These are phyloP conservation scores for Auricularia sp. DNA, from an alignment of 768 basidiomycete species.

Conservation along the genomic window DNA sequence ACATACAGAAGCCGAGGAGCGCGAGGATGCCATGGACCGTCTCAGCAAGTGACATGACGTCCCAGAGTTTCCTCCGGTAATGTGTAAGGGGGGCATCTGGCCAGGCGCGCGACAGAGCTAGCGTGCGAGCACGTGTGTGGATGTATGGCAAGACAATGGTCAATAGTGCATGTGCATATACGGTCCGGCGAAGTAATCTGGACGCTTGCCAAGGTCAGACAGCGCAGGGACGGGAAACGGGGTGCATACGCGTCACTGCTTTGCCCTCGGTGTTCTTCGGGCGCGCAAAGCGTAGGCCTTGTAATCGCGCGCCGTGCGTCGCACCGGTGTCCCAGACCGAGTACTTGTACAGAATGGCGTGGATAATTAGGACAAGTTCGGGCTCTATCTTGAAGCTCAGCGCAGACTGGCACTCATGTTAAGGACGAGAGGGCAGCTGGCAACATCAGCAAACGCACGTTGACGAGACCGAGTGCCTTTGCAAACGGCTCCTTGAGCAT, in stretches of 20 bases:
- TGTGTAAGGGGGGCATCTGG: slow-evolving; percentile 82
- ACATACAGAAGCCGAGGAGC: slow-evolving; percentile 69
- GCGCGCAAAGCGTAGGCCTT: slow-evolving; percentile 55
- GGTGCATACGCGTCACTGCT: slow-evolving; percentile 22
- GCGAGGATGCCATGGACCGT: slow-evolving; percentile 51
- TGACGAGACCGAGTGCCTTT: slow-evolving; percentile 56
- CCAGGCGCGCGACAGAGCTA: slow-evolving; percentile 81
- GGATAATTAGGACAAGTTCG: slow-evolving; percentile 62
- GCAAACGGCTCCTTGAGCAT: slow-evolving; percentile 75
- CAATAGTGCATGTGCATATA: slow-evolving; percentile 59
- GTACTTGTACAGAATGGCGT: slow-evolving; percentile 66
- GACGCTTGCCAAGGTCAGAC: slow-evolving; percentile 36
- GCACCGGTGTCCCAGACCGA: slow-evolving; percentile 74
- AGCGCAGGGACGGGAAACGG: slow-evolving; percentile 12
- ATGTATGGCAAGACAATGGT: slow-evolving; percentile 74
- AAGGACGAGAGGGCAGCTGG: slow-evolving; percentile 10
- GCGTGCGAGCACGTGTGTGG: slow-evolving; percentile 57
- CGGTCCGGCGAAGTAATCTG: slow-evolving; percentile 48
- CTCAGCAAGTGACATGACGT: slow-evolving; percentile 53
- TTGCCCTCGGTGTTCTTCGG: slow-evolving; percentile 20
- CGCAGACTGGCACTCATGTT: not conserved
- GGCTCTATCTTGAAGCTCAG: slow-evolving; percentile 42
- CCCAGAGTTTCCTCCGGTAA: slow-evolving; percentile 65
- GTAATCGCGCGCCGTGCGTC: slow-evolving; percentile 76
- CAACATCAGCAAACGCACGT: slow-evolving; percentile 37